Conservation (phyloP, 2,329 filamentous ascomycete species). For the Fusarium miscanthi region DNA sequence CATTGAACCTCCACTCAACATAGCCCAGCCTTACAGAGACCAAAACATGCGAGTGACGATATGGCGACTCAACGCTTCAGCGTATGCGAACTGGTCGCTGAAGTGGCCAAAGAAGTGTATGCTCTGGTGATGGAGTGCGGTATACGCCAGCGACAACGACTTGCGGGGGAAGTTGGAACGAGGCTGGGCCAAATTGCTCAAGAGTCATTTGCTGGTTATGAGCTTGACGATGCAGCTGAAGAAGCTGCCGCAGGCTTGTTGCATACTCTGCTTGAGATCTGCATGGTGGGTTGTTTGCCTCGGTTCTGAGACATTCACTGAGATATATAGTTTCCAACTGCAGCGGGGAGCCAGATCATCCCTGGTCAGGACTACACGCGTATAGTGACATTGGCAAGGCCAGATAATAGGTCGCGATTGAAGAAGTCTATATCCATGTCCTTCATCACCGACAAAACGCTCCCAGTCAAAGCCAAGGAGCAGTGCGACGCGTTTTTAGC, state of each 20-base stretch:
- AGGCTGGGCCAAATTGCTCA: background rate
- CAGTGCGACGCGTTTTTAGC: background rate
- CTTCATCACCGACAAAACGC: rapidly evolving
- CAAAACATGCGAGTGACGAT: background rate
- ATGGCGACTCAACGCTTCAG: background rate
- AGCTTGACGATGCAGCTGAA: background rate
- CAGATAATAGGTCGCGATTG: rapidly evolving
- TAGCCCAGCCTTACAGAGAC: background rate
- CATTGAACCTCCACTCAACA: background rate
- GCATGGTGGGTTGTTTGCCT: rapidly evolving
- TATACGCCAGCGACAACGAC: background rate
- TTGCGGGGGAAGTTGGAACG: background rate
- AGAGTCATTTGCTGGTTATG: background rate
- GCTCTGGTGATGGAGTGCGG: background rate
- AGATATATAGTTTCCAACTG: background rate
- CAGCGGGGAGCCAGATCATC: rapidly evolving
- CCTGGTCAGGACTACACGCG: background rate
- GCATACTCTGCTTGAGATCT: rapidly evolving
- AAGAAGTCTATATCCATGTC: rapidly evolving
- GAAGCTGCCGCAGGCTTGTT: rapidly evolving
- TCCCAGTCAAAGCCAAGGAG: rapidly evolving
- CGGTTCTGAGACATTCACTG: rapidly evolving
- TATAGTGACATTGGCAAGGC: rapidly evolving
- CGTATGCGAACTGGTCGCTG: background rate
- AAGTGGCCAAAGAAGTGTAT: background rate